Conservation (phyloP, 2,329 filamentous ascomycete species). For the Teratosphaeria zuluensis region DNA sequence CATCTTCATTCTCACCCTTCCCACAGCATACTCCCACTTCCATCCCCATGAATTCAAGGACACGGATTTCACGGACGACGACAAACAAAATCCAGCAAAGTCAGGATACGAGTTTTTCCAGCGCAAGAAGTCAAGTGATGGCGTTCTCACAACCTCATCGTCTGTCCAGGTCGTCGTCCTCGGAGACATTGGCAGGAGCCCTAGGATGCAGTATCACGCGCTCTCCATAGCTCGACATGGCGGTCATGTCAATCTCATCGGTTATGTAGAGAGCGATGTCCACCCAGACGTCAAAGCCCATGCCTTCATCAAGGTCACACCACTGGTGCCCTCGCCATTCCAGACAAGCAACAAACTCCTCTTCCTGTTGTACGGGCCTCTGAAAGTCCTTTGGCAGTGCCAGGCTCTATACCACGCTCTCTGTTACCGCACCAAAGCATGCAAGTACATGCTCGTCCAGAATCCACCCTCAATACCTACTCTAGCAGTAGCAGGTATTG, state of each 20-base stretch:
- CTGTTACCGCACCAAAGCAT: constrained; percentile 62
- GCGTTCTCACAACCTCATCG: constrained; percentile 29
- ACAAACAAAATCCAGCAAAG: constrained; percentile 14
- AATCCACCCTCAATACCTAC: constrained; percentile 95
- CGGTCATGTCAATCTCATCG: constrained; percentile 72
- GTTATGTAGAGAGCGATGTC: constrained; percentile 76
- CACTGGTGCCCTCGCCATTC: constrained; percentile 62
- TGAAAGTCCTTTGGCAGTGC: constrained; percentile 81
- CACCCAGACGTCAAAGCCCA: constrained; percentile 67
- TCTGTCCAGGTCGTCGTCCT: constrained; percentile 79
- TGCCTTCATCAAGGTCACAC: constrained; percentile 59
- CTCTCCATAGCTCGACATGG: constrained; percentile 80
- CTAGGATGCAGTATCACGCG: constrained; percentile 97
- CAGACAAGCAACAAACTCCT: constrained; percentile 59
- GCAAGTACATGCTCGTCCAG: constrained; percentile 78
- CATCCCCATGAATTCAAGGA: constrained; percentile 16
- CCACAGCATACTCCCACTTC: constrained; percentile 41
- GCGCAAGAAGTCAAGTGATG: constrained; percentile 13
- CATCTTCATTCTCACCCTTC: constrained; percentile 41
- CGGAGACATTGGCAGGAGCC: constrained; percentile 89
- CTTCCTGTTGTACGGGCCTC: constrained; percentile 67
- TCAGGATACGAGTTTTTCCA: constrained; percentile 25
- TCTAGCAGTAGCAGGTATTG: constrained; percentile 61
- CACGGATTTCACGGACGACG: constrained; percentile 19
- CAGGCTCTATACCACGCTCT: constrained; percentile 61